Evolutionary conservation across 2,329 filamentous ascomycete species (phyloP), one percentile per base, ranked within the genome.

Genomic region (Oidium heveae): DNA sequence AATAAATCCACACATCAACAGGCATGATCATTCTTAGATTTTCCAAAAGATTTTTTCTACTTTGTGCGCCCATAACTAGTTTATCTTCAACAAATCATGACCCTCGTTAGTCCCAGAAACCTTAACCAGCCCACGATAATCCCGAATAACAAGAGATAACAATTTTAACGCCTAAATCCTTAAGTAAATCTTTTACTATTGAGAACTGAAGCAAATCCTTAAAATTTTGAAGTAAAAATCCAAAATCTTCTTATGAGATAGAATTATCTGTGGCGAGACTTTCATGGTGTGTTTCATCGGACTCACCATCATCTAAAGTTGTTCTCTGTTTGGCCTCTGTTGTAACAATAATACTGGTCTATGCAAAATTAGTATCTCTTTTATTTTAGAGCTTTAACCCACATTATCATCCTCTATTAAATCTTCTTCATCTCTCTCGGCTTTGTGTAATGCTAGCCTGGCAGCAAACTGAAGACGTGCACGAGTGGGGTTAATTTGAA

Each of bases 401-500:
- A 32, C 63, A 4, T 64, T 62, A 33, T 64, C 62, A 37, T 66
- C 64, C 12, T 64, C 62, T 1, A 59, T 56, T 6, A 63, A 65
- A 4, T 63, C 63, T 47, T 65, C 65, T 12, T 52, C 16, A 37
- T 39, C 33, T 52, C 37, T 56, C 43, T 62, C 60, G 5, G 53
- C 52, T 47, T 61, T 59, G 10, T 86, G 83, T 68, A 83, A 77
- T 1, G 85, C 77, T 63, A 96, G 74, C 13, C 88, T 79, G 13
- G 85, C 84, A n/a, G 87, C 88, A n/a, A 96, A 76, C 66, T 94
- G 86, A 55, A 86, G 74, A 53, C 89, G 79, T 8, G 89, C 89
- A 54, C 89, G 79, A 8, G 86, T 93, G 1, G 89, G 88, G 0
- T 84, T 81, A 37, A 89, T 80, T 65, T 89, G 91, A 63, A 94